A percentile compares a stretch with the other conserved stretches of the same genome.
phyloP scores from a whole-genome alignment of 768 basidiomycete genomes.

The Auricularia sp. region DNA sequence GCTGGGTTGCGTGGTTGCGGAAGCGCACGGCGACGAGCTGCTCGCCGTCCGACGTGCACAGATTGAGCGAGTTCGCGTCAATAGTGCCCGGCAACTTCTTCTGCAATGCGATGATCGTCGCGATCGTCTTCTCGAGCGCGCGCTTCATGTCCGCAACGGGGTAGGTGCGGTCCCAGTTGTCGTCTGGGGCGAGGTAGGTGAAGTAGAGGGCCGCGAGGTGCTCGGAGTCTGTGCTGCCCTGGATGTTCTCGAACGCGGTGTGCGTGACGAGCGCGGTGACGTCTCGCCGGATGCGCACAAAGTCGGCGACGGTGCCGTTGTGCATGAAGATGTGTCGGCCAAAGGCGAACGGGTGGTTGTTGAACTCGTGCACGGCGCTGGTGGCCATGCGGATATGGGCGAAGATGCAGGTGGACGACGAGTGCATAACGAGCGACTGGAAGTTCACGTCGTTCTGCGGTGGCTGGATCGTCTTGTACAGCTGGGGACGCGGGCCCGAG shows the following conservation, averaged over 20 bases:
- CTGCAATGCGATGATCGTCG: slow-evolving; percentile 17
- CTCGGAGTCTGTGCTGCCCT: slow-evolving; percentile 6
- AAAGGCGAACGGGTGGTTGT: slow-evolving; percentile 21
- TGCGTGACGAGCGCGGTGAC: not conserved
- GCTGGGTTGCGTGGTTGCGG: slow-evolving; percentile 19
- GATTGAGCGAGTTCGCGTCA: slow-evolving; percentile 21
- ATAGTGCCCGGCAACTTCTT: slow-evolving; percentile 6
- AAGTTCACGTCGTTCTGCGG: slow-evolving; percentile 18
- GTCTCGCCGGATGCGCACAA: slow-evolving; percentile 1
- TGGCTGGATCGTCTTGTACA: slow-evolving; percentile 18
- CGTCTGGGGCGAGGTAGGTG: slow-evolving; percentile 16
- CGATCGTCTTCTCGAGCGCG: slow-evolving; percentile 17
- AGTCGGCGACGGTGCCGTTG: slow-evolving; percentile 21
- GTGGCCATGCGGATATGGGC: slow-evolving; percentile 23
- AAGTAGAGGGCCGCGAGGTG: slow-evolving; percentile 23
- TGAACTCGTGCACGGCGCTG: slow-evolving; percentile 16
- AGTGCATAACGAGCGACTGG: slow-evolving; percentile 14
- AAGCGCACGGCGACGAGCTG: slow-evolving; percentile 24
- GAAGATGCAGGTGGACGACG: slow-evolving; percentile 16
- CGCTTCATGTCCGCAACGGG: slow-evolving; percentile 17
- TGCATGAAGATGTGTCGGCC: slow-evolving; percentile 21
- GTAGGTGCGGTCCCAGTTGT: slow-evolving; percentile 6
- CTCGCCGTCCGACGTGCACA: slow-evolving; percentile 22
- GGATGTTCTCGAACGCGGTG: not conserved
- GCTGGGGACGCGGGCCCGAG: slow-evolving; percentile 14